Conservation (phyloP, 1,139 yeast species). For the Diutina sp. region DNA sequence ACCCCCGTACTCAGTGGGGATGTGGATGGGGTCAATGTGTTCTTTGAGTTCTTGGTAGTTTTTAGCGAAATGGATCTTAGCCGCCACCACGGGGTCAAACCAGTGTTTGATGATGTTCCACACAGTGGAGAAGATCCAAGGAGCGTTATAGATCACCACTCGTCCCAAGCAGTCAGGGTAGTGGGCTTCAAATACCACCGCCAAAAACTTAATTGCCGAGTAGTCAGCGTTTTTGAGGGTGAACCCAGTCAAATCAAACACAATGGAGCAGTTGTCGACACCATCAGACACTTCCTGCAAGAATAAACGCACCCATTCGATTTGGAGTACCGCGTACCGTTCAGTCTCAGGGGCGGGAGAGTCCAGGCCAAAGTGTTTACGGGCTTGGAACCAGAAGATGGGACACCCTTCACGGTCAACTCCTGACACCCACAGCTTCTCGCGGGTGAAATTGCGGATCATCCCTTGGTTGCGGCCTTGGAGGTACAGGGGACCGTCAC, state of each 20-base stretch:
- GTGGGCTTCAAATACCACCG: constrained; percentile 33
- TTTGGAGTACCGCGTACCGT: constrained; percentile 23
- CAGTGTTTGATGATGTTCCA: constrained; percentile 34
- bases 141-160: constrained; percentile 31
- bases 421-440: constrained; percentile 25
- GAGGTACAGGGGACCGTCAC: constrained; percentile 21
- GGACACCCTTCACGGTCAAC: constrained; percentile 25
- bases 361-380: constrained; percentile 28
- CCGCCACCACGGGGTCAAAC: constrained; percentile 35
- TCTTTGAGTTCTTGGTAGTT: constrained; percentile 19
- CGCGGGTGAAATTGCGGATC: neutral
- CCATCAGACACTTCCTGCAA: constrained; percentile 23
- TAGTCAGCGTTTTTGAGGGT: constrained; percentile 34
- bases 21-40: constrained; percentile 19
- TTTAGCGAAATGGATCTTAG: constrained; percentile 32
- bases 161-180: constrained; percentile 34
- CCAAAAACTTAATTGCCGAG: constrained; percentile 29
- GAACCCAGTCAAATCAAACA: constrained; percentile 35
- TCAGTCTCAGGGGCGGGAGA: constrained; percentile 25
- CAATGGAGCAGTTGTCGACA: constrained; percentile 24
- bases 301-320: constrained; percentile 28
- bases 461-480: constrained; percentile 4
- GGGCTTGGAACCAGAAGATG: constrained; percentile 26
- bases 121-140: constrained; percentile 36
- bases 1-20: constrained; percentile 32